Conservation (phyloP, 441 rosid species). For the Biscutella laevigata region DNA sequence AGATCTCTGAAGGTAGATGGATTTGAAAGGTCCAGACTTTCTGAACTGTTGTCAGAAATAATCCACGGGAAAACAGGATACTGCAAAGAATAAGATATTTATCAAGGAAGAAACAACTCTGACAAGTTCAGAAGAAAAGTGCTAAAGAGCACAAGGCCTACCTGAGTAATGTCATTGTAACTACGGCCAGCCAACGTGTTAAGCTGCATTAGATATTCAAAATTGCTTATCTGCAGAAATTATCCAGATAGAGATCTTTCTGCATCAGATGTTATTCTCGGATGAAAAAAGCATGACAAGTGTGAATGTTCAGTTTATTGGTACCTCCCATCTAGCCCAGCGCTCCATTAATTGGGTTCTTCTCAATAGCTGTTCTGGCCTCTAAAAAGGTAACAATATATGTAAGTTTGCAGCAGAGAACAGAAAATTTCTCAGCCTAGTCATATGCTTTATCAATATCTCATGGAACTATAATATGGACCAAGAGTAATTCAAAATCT, state of each 20-base stretch:
- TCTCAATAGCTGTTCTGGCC: slow-evolving; percentile 94
- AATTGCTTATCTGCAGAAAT: slow-evolving; percentile 91
- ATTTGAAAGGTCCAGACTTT: slow-evolving; percentile 70
- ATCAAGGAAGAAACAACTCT: not conserved
- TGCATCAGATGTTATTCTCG: slow-evolving; percentile 10
- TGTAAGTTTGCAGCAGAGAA: slow-evolving; percentile 17
- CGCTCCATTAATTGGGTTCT: slow-evolving; percentile 98
- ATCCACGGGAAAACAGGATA: slow-evolving; percentile 99
- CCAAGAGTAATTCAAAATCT: slow-evolving; percentile 13
- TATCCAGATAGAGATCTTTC: slow-evolving; percentile 14
- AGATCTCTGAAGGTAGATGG: slow-evolving; percentile 93
- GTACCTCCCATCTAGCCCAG: slow-evolving; percentile 99
- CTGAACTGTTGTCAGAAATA: slow-evolving; percentile 77
- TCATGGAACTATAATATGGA: slow-evolving; percentile 9
- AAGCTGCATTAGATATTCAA: slow-evolving; percentile 95
- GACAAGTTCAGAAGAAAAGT: slow-evolving; percentile 1
- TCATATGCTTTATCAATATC: slow-evolving; percentile 6
- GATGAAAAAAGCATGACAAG: slow-evolving; percentile 11
- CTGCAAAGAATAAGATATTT: slow-evolving; percentile 42
- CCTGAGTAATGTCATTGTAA: slow-evolving; percentile 99
- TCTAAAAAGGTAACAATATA: slow-evolving; percentile 36
- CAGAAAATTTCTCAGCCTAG: slow-evolving; percentile 10
- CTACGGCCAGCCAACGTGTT: slow-evolving; percentile 99
- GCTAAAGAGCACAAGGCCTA: slow-evolving; percentile 24
- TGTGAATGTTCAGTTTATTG: slow-evolving; percentile 18